Evolutionary conservation across 192 early-diverging fungal genomes (phyloP), one percentile per base, ranked within the genome.

Genomic region (Coemansia asiatica): DNA sequence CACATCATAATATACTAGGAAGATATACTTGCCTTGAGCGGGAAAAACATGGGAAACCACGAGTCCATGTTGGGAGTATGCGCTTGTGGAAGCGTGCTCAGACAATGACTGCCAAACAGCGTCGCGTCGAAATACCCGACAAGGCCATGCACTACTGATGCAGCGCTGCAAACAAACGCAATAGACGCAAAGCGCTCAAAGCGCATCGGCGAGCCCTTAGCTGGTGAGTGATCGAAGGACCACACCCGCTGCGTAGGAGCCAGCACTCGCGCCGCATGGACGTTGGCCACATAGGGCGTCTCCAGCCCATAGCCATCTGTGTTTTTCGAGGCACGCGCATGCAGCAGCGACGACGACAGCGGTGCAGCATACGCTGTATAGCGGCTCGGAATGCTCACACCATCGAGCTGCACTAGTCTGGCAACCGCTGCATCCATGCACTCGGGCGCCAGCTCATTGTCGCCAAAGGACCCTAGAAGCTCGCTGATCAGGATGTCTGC

Each of bases 381-480:
- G 21, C 77, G 75, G 31, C 85, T 78, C 6, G 97, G 97, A 54
- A 99, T 98, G 27, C 92, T 96, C 28, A 98, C 91, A 26, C 97
- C 96, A 51, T 80, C 83, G 6, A 74, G 85, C 84, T 63, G 60
- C 64, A 76, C 77, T 46, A 97, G 85, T 31, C 46, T 44, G 19
- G 85, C 82, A 66, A 92, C 89, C 2, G 96, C 96, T 12, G 90
- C 94, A 77, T 94, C 92, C 19, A 99, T 83, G 67, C 95, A 99
- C 75, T 99, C 97, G 9, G 97, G 97, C n/a, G 97, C 95, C 18
- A 99, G 87, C 72, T 99, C 96, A 77, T 99, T 99, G 78, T 99
- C 97, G 56, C 96, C 97, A 85, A 99, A 93, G 1, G 95, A 96
- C 7, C 97, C 97, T 33, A 99, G 81, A 22, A 99, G 85, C 80